A percentile compares a stretch with the other conserved stretches of the same genome.
Evolutionary conservation across 139 green algal species (phyloP).

Genomic region (Micractinium conductrix): DNA sequence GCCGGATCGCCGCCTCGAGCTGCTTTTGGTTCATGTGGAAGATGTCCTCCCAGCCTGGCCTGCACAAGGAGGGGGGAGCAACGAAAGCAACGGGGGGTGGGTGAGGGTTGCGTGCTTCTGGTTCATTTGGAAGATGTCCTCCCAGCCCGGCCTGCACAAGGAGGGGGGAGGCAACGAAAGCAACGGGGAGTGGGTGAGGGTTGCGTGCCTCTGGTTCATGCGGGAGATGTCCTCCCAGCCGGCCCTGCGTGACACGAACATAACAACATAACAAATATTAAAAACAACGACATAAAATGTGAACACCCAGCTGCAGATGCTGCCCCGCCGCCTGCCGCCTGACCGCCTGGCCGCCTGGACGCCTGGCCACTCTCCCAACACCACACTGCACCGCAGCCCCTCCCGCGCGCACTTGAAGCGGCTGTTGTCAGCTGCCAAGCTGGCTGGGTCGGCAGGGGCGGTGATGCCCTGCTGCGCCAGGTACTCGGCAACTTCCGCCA

Average conservation of each 20-base stretch:
- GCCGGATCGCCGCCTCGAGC: conserved; percentile 94
- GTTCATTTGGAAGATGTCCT: conserved; percentile 99
- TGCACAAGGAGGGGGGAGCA: conserved; percentile 60
- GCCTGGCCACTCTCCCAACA: too few relatives aligned
- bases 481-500: conserved; percentile 80
- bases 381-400: neutral
- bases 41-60: conserved; percentile 96
- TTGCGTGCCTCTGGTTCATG: too few relatives aligned
- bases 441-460: conserved; percentile 19
- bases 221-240: too few relatives aligned
- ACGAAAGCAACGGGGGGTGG: neutral
- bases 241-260: too few relatives aligned
- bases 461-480: conserved; percentile 46
- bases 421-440: conserved; percentile 45
- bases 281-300: too few relatives aligned
- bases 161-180: neutral
- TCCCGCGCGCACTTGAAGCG: conserved; percentile 44
- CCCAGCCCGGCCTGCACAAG: conserved; percentile 80
- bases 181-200: neutral
- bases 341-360: too few relatives aligned
- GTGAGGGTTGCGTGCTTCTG: too few relatives aligned
- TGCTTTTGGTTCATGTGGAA: conserved; percentile 99
- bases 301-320: too few relatives aligned
- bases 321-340: too few relatives aligned
- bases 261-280: too few relatives aligned